Evolutionary conservation across 108 stramenopile genomes (phyloP).

Genomic region (Chaetoceros muelleri): DNA sequence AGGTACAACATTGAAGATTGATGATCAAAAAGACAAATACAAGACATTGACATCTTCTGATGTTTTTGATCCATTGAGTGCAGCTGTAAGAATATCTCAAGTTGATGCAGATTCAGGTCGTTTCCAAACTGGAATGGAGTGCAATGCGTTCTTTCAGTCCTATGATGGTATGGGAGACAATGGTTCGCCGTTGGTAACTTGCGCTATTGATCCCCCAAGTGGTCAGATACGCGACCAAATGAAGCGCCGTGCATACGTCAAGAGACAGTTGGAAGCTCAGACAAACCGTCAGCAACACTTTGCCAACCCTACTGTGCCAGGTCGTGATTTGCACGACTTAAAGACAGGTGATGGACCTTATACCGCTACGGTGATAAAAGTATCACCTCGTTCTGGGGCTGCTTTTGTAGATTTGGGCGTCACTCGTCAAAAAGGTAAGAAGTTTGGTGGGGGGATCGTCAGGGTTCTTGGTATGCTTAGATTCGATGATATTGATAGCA

Average conservation of each 20-base stretch:
- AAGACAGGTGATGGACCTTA: constrained; percentile 61
- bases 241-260: constrained; percentile 8
- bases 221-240: constrained; percentile 20
- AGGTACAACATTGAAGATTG: constrained; percentile 17
- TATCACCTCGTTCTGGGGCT: constrained; percentile 37
- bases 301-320: constrained; percentile 7
- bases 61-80: constrained; percentile 41
- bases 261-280: not conserved
- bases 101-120: constrained; percentile 40
- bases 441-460: constrained; percentile 25
- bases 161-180: constrained; percentile 57
- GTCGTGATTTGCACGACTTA: constrained; percentile 24
- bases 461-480: constrained; percentile 55
- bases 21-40: constrained; percentile 1
- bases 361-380: constrained; percentile 48
- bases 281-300: not conserved
- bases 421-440: constrained; percentile 24
- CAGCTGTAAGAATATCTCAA: constrained; percentile 54
- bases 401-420: constrained; percentile 71
- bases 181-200: constrained; percentile 49
- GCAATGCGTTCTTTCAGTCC: constrained; percentile 50
- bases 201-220: constrained; percentile 47
- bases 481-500: constrained; percentile 36
- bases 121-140: constrained; percentile 42
- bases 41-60: constrained; percentile 8